Conservation (phyloP, 2,329 filamentous ascomycete species). For the Furcasterigmium furcatum region DNA sequence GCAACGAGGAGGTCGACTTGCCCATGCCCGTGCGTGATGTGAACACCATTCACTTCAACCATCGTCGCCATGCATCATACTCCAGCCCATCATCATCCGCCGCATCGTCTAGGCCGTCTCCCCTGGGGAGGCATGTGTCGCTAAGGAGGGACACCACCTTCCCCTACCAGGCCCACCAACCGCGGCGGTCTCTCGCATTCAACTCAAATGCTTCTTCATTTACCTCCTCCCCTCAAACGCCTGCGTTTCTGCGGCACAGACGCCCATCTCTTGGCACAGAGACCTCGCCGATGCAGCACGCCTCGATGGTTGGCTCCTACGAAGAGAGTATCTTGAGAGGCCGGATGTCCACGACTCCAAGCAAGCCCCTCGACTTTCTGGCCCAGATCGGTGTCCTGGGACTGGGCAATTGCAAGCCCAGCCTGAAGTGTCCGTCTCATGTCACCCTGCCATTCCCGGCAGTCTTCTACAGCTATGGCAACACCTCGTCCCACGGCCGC, state of each 20-base stretch:
- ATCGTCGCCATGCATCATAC: constrained; percentile 69
- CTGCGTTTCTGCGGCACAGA: constrained; percentile 51
- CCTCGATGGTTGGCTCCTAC: constrained; percentile 96
- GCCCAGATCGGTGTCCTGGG: constrained; percentile 94
- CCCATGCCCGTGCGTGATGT: constrained; percentile 49
- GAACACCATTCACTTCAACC: constrained; percentile 26
- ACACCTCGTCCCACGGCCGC: constrained; percentile 54
- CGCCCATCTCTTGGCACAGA: constrained; percentile 73
- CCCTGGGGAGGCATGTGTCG: constrained; percentile 16
- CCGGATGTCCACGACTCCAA: constrained; percentile 94
- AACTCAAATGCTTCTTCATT: constrained; percentile 40
- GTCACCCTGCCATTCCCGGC: constrained; percentile 89
- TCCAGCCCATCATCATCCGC: constrained; percentile 46
- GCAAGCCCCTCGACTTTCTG: constrained; percentile 86
- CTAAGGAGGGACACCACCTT: constrained; percentile 57
- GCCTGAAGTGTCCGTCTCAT: constrained; percentile 81
- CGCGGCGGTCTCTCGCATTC: constrained; percentile 70
- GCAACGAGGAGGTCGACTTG: constrained; percentile 73
- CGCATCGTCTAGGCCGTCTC: constrained; percentile 27
- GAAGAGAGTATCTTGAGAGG: constrained; percentile 95
- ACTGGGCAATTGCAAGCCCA: constrained; percentile 82
- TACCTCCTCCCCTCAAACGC: constrained; percentile 45
- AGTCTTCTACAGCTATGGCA: constrained; percentile 91
- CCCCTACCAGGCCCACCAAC: constrained; percentile 76
- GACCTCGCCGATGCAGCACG: constrained; percentile 75